Evolutionary conservation across 164 flowering plant species (phyloP).

Genomic region (Annona squamosa): DNA sequence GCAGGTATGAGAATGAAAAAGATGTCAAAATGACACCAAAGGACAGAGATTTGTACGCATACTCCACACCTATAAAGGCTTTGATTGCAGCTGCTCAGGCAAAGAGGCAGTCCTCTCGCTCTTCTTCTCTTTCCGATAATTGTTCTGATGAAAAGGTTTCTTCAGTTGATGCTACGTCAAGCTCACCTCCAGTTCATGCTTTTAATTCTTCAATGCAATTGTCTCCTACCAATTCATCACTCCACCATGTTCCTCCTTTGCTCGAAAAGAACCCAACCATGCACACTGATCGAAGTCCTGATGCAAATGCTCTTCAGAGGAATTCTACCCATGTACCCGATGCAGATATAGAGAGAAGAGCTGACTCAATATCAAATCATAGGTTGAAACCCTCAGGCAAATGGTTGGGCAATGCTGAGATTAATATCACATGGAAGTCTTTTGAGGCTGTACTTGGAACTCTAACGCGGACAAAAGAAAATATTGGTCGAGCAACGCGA

Average conservation of each 20-base stretch:
- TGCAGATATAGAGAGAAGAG: constrained; percentile 25
- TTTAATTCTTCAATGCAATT: constrained; percentile 26
- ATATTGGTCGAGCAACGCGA: constrained; percentile 90
- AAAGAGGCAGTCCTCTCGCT: constrained; percentile 16
- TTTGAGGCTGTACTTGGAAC: constrained; percentile 57
- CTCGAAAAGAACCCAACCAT: constrained; percentile 26
- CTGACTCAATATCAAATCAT: constrained; percentile 20
- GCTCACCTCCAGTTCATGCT: constrained; percentile 26
- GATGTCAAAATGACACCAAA: constrained; percentile 20
- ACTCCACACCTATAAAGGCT: constrained; percentile 22
- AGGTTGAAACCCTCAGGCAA: constrained; percentile 28
- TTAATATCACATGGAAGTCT: constrained; percentile 41
- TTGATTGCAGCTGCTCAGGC: constrained; percentile 22
- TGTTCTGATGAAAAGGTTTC: constrained; percentile 25
- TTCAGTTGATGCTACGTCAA: constrained; percentile 19
- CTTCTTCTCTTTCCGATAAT: constrained; percentile 22
- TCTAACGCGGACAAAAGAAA: constrained; percentile 85
- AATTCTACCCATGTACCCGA: constrained; percentile 17
- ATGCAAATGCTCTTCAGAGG: constrained; percentile 19
- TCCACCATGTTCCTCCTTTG: constrained; percentile 25
- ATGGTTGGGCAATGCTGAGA: constrained; percentile 32
- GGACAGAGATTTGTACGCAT: constrained; percentile 14
- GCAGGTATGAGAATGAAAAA: constrained; percentile 33
- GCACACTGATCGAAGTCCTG: constrained; percentile 37
- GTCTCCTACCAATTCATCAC: constrained; percentile 27